phyloP scores from a whole-genome alignment of 1,139 yeast species.

The Hansenula sp. region DNA sequence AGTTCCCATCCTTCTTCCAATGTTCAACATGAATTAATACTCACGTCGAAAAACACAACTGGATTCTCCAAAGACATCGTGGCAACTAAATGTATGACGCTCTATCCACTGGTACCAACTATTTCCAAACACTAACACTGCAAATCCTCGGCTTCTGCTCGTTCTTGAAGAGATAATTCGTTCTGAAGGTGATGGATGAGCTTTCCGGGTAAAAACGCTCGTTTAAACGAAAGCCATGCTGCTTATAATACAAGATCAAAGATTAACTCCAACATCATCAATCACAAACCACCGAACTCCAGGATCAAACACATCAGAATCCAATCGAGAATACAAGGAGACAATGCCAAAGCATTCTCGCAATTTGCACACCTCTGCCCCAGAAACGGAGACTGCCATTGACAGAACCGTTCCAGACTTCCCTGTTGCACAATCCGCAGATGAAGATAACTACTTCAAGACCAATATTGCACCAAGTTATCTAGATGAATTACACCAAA shows the following conservation, averaged over 20 bases:
- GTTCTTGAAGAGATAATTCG: neutral
- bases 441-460: constrained; percentile 73
- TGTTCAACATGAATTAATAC: constrained; percentile 10
- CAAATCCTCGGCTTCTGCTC: neutral
- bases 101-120: neutral
- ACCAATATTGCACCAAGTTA: constrained; percentile 73
- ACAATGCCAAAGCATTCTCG: too few relatives aligned
- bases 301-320: too few relatives aligned
- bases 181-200: neutral
- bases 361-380: constrained; percentile 49
- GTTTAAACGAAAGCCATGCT: too few relatives aligned
- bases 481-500: constrained; percentile 53
- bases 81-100: too few relatives aligned
- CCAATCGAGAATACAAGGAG: too few relatives aligned
- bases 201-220: neutral
- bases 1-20: neutral
- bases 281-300: too few relatives aligned
- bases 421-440: constrained; percentile 71
- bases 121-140: neutral
- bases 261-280: too few relatives aligned
- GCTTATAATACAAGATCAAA: too few relatives aligned
- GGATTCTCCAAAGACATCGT: constrained; percentile 21
- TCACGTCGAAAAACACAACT: constrained; percentile 37
- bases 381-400: constrained; percentile 70
- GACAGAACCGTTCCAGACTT: constrained; percentile 73